phyloP scores from a whole-genome alignment of 139 green algal genomes.

The Yamagishiella unicocca region DNA sequence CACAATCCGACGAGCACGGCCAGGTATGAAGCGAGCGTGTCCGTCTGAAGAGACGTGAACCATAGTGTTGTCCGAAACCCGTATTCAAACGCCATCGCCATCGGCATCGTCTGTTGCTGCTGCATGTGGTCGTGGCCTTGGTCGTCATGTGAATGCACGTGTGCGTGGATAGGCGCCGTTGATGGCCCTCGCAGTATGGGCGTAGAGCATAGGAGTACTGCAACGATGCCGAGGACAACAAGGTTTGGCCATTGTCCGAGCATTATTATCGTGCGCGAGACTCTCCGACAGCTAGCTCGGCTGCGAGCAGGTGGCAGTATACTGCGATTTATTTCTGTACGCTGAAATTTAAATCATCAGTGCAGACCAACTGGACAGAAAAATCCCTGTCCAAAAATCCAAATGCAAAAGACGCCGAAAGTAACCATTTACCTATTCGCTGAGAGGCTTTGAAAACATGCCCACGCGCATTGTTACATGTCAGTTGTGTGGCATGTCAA shows the following conservation, averaged over 20 bases:
- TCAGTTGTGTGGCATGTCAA: too few relatives aligned
- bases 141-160: not conserved
- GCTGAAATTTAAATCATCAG: too few relatives aligned
- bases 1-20: not conserved
- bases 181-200: not conserved
- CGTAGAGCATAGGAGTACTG: slow-evolving; percentile 1
- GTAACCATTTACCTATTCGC: too few relatives aligned
- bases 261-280: too few relatives aligned
- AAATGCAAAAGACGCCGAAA: too few relatives aligned
- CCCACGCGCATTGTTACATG: too few relatives aligned
- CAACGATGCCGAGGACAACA: not conserved
- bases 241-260: not conserved
- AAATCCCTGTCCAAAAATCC: too few relatives aligned
- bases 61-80: not conserved
- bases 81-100: slow-evolving; percentile 23
- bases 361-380: too few relatives aligned
- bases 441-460: too few relatives aligned
- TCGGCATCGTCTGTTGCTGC: slow-evolving; percentile 1
- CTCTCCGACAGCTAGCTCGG: too few relatives aligned
- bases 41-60: not conserved
- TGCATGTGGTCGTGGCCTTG: not conserved
- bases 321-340: too few relatives aligned
- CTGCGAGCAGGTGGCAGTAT: too few relatives aligned
- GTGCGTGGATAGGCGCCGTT: not conserved
- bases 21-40: slow-evolving; percentile 1